Percentiles rank a stretch among this genome's conserved stretches.
These are phyloP conservation scores for Monosporascus ibericus DNA, from an alignment of 2,329 filamentous ascomycete genomes.

Conservation along the genomic window DNA sequence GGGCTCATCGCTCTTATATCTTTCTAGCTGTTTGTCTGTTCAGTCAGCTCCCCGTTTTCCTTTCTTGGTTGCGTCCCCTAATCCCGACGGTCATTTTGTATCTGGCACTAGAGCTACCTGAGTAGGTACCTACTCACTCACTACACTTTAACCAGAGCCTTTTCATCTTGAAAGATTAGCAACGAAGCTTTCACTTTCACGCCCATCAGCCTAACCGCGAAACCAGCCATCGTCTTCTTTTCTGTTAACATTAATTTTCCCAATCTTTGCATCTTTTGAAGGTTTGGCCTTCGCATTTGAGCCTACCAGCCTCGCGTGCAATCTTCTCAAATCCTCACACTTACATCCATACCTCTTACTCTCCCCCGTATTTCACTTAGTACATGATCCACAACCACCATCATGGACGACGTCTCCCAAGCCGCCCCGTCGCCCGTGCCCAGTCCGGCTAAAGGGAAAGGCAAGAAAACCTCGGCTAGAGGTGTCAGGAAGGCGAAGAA, in stretches of 20 bases:
- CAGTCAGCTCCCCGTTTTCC: no score
- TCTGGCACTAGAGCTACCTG: neutral
- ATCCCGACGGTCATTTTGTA: neutral
- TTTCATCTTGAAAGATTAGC: neutral
- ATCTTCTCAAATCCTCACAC: neutral
- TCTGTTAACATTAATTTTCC: neutral
- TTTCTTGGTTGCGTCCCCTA: no score
- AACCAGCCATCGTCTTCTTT: neutral
- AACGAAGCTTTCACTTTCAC: neutral
- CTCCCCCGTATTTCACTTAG: constrained; percentile 1
- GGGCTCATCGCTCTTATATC: no score
- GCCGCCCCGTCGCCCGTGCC: constrained; percentile 22
- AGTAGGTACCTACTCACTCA: neutral
- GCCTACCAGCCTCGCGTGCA: neutral
- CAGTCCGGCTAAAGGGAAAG: constrained; percentile 25
- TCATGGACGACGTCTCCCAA: constrained; percentile 22
- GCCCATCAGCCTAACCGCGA: neutral
- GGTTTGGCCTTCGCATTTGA: neutral
- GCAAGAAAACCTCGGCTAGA: constrained; percentile 15
- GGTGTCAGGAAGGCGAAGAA: constrained; percentile 21
- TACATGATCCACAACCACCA: constrained; percentile 15
- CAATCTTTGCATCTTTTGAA: neutral
- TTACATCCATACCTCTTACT: neutral
- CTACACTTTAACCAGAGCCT: neutral
- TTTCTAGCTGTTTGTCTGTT: no score